Percentiles rank a stretch among this genome's conserved stretches.
phyloP scores from a whole-genome alignment of 345 rosid species.

The Excoecaria cochinchinensis region DNA sequence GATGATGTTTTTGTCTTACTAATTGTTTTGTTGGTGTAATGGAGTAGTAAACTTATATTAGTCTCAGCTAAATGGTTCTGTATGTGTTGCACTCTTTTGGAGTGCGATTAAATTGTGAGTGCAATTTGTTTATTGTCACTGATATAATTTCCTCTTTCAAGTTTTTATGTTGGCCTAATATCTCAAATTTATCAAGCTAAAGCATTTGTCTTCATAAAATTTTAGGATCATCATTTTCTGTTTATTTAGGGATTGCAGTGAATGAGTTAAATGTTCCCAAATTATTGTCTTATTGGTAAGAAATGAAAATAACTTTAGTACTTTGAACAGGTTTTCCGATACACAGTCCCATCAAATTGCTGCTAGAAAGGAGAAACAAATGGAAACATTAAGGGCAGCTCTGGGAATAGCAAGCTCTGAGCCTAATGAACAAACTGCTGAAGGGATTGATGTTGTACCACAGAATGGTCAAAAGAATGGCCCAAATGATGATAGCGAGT shows the following conservation, averaged over 20 bases:
- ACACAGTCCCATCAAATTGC: slow-evolving; percentile 91
- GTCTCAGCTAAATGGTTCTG: neutral
- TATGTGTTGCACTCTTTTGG: neutral
- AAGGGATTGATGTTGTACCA: slow-evolving; percentile 34
- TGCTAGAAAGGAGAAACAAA: slow-evolving; percentile 91
- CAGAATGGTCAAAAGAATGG: slow-evolving; percentile 23
- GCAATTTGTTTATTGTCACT: neutral
- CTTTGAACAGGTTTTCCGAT: slow-evolving; percentile 55
- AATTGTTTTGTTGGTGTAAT: neutral
- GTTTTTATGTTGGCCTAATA: neutral
- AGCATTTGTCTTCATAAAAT: neutral
- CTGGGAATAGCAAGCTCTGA: slow-evolving; percentile 52
- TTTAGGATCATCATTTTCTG: neutral
- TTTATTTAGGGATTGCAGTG: neutral
- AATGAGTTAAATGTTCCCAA: neutral
- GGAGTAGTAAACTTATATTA: neutral
- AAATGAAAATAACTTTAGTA: neutral
- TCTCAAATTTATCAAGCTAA: neutral
- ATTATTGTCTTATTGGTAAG: neutral
- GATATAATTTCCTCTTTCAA: neutral
- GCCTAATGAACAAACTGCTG: slow-evolving; percentile 33
- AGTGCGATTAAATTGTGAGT: neutral
- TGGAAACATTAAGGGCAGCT: slow-evolving; percentile 87
- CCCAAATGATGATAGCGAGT: slow-evolving; percentile 35
- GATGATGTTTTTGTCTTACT: neutral